Base-by-base conservation (phyloP, 129 eudicot genomes). In the Pittosporum tobira region DNA sequence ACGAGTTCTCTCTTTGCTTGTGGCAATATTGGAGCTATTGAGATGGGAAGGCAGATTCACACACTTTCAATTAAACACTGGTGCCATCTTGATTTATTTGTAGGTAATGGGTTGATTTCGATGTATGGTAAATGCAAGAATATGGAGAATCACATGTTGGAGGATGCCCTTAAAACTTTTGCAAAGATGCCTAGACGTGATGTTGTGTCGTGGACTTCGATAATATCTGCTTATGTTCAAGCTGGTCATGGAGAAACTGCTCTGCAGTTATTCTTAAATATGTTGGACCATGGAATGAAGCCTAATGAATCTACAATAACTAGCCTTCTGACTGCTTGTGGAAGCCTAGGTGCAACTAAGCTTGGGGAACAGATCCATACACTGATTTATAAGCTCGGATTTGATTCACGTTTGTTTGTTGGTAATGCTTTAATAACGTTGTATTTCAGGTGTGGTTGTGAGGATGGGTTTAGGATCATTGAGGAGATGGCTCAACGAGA, bases 191-290 rank as follows among this genome's bases (percentile, higher is more conserved):
- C 67, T 45, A 13, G 30, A 30, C 31, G 67, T 18, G 57, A 62
- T 48, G 57, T 62, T 62, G 67, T 46, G 24, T 46, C 67, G 2
- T 48, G 67, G 67, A 62, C 67, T n/a, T 55, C 67, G 22, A 62
- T 62, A 3, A 62, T 62, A n/a, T 48, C 56, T 12, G 57, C 56
- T 62, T 28, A 45, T 48, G 57, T 48, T 22, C 67, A 62, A 19
- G 43, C 43, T 28, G 67, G 57, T 0, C 42, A 62, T 14, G 44
- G 50, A 6, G 67, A 48, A 1, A 21, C 28, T 44, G 57, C 67
- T 19, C n/a, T 62, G 57, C 43, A 48, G 3, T 18, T 62, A 29
- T 62, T 62, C 45, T 3, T 24, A 2, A 57, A 62, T 23, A 46
- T 62, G 57, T 28, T 62, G 16, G 16, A 11, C 26, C 19, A 20